Conservation (phyloP, 176 grass and related monocot species). For the Eremochloa ophiuroides region DNA sequence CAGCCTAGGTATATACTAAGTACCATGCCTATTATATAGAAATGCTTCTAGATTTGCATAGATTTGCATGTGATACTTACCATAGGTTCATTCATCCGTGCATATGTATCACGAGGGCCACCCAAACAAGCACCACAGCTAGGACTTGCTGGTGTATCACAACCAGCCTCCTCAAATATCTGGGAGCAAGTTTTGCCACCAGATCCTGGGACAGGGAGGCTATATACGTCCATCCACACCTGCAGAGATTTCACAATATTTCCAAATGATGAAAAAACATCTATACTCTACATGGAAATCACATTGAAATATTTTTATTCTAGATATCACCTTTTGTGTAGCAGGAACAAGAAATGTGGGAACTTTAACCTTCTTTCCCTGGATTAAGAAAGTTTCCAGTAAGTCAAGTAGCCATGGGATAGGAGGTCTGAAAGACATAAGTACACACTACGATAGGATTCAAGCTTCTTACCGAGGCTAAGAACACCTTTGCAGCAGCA, state of each 20-base stretch:
- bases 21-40: background rate
- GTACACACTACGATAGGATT: slow-evolving; percentile 3
- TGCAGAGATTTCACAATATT: slow-evolving; percentile 29
- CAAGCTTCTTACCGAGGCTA: slow-evolving; percentile 72
- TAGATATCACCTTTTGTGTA: slow-evolving; percentile 79
- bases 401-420: slow-evolving; percentile 18
- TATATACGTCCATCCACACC: slow-evolving; percentile 95
- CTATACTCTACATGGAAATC: background rate
- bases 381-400: slow-evolving; percentile 26
- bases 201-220: slow-evolving; percentile 65
- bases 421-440: background rate
- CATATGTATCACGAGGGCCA: slow-evolving; percentile 91
- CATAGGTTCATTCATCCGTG: slow-evolving; percentile 79
- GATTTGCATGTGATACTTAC: slow-evolving; percentile 37
- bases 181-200: slow-evolving; percentile 88
- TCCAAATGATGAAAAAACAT: slow-evolving; percentile 4
- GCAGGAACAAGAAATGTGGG: slow-evolving; percentile 94
- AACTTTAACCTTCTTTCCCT: slow-evolving; percentile 92
- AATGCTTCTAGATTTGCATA: background rate
- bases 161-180: slow-evolving; percentile 97
- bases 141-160: slow-evolving; percentile 85
- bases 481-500: slow-evolving; percentile 86
- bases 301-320: background rate
- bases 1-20: background rate
- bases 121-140: slow-evolving; percentile 88